Base-by-base conservation (phyloP, 306 rosid species). In the Lathyrus aphaca region DNA sequence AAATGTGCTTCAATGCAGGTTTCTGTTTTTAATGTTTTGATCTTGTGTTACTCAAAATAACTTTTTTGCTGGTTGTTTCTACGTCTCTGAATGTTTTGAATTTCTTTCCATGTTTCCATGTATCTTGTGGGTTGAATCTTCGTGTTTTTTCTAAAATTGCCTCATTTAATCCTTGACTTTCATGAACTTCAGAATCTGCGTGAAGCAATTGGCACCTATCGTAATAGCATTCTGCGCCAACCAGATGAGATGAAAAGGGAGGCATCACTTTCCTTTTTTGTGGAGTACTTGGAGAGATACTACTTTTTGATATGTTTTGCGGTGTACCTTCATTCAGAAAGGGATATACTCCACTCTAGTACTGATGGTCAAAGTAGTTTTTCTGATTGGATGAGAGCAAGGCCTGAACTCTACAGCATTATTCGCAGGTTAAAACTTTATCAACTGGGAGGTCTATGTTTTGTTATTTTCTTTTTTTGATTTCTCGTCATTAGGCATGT, bases 231-330 rank as follows among this genome's bases (percentile, higher is more conserved):
- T 81, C 80, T 85, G 49, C 82, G 89, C 49, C 97, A 91, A 54
- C 91, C 96, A 48, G 97, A 91, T 88, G 97, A 91, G 85, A 91
- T 88, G 97, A 91, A 91, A 80, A 85, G 87, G 80, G 97, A 86
- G 73, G 93, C 97, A 35, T 82, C 89, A 19, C 87, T 88, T 65
- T 91, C 96, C 18, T 91, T 86, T 77, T 91, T 91, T 39, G 76
- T 88, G 82, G 97, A 91, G 84, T 91, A 91, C 84, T 81, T 91
- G 81, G 97, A 91, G 82, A 89, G 97, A 85, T 91, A 91, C 89
- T 91, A 91, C 91, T 91, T 91, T 71, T 90, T 91, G 39, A 91
- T 91, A 86, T 91, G 97, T 81, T 91, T 91, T 83, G 89, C 97
- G 14, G 97, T 91, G 54, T 91, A 86, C 88, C 78, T 91, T 69